Evolutionary conservation across 306 rosid genomes (phyloP), one percentile per base, ranked within the genome.

Genomic region (Phaseolus lunatus): DNA sequence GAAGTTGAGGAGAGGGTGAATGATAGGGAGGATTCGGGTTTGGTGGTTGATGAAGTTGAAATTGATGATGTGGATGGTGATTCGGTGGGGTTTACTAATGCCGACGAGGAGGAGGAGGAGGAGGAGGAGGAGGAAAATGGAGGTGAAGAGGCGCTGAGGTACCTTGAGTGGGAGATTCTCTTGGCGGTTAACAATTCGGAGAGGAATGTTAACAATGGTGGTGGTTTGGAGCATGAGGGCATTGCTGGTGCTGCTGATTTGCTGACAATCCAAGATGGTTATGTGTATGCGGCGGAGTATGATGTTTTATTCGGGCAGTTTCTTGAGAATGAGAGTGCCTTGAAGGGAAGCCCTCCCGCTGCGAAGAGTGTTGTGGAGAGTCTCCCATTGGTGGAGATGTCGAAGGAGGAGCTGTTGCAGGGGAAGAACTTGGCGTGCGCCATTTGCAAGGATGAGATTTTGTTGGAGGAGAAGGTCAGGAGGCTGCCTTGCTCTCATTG

Each of bases 401-500:
- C 91, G 0, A 56, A 24, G 83, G 94, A 90, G 84, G 90, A 88
- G 78, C 37, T 84, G 88, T 70, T 84, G 87, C 73, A 72, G 76
- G 75, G 82, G 67, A 89, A 88, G 39, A 87, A 75, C 22, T 86
- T 80, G 19, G 87, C 80, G 3, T 94, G 98, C 33, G 93, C 96
- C 26, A 87, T 94, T 83, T 92, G 97, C 70, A 94, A 88, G 72
- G 97, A 94, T 14, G 82, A 78, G 65, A 86, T 94, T 3, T 49
- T 73, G 75, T 23, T 75, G 83, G 91, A 83, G 81, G 98, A 92
- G 84, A 89, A 89, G 89, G 93, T 90, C 54, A 83, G 84, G 82
- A 89, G 86, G 88, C 80, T 94, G 27, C 98, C 98, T 5, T 94
- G 97, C 81, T 86, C 83, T 1, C 97, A 94, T 68, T 94, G 84